Conservation (phyloP, 1,284 basidiomycete species). For the Naganishia sp. region DNA sequence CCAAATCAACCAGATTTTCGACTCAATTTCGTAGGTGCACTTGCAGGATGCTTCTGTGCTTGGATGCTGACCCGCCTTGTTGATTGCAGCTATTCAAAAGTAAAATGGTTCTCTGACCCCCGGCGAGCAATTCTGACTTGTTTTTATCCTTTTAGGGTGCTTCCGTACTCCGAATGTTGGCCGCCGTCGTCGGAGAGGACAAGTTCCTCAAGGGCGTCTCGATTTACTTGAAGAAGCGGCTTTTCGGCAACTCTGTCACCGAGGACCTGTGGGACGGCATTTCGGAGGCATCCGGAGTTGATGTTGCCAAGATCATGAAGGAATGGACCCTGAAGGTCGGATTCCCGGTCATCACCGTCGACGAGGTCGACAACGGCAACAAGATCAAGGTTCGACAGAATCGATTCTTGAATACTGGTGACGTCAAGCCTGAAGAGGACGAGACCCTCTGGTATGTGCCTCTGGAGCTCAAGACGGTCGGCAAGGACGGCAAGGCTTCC, state of each 20-base stretch:
- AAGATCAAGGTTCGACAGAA: slow-evolving; percentile 78
- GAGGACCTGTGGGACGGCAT: slow-evolving; percentile 90
- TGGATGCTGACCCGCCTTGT: too few species aligned
- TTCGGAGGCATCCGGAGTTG: slow-evolving; percentile 70
- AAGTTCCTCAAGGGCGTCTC: slow-evolving; percentile 84
- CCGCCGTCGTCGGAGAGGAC: slow-evolving; percentile 84
- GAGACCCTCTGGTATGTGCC: slow-evolving; percentile 87
- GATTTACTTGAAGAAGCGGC: slow-evolving; percentile 83
- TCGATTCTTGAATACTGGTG: slow-evolving; percentile 86
- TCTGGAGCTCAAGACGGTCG: slow-evolving; percentile 70
- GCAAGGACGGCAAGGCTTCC: slow-evolving; percentile 61
- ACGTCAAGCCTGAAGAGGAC: slow-evolving; percentile 77
- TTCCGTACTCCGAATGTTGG: slow-evolving; percentile 87
- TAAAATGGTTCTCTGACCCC: too few species aligned
- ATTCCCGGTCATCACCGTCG: slow-evolving; percentile 84
- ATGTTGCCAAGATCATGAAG: slow-evolving; percentile 82
- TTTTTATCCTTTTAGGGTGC: slow-evolving; percentile 86
- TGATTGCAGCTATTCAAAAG: too few species aligned
- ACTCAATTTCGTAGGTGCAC: slow-evolving; percentile 46
- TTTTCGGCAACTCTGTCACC: slow-evolving; percentile 81
- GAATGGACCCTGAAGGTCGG: slow-evolving; percentile 91
- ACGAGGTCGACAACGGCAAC: slow-evolving; percentile 65
- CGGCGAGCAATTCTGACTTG: background rate
- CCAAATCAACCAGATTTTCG: slow-evolving; percentile 68
- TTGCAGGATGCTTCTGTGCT: too few species aligned